Evolutionary conservation across 2,329 filamentous ascomycete species (phyloP).

Genomic region (Calonectria pseudoreteaudii): DNA sequence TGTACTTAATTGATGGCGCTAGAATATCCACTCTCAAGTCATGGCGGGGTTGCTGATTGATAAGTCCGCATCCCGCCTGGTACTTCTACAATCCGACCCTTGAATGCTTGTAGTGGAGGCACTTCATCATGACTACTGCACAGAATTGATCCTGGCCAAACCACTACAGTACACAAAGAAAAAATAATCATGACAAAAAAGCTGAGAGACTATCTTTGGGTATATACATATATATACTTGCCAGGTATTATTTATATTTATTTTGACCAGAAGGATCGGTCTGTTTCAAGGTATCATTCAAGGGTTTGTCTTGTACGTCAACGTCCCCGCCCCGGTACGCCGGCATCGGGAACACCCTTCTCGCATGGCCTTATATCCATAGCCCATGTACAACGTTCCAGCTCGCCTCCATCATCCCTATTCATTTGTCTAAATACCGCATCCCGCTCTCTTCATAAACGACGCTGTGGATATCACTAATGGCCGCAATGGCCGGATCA

Average conservation of each 20-base stretch:
- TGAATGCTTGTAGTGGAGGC: no score
- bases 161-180: no score
- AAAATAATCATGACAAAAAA: no score
- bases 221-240: no score
- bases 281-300: no score
- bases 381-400: neutral
- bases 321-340: neutral
- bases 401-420: neutral
- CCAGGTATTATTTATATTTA: no score
- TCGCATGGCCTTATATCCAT: neutral
- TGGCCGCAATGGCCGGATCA: slow-evolving; percentile 15
- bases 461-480: neutral
- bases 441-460: no score
- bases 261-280: no score
- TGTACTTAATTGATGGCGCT: neutral
- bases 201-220: no score
- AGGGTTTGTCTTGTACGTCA: neutral
- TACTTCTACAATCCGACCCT: neutral
- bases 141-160: no score
- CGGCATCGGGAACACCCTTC: slow-evolving; percentile 1
- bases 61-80: neutral
- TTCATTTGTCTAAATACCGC: neutral
- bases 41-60: neutral
- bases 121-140: no score
- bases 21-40: neutral